Evolutionary conservation across 2,329 filamentous ascomycete species (phyloP), one percentile per base, ranked within the genome.

Genomic region (Colletotrichum lini): DNA sequence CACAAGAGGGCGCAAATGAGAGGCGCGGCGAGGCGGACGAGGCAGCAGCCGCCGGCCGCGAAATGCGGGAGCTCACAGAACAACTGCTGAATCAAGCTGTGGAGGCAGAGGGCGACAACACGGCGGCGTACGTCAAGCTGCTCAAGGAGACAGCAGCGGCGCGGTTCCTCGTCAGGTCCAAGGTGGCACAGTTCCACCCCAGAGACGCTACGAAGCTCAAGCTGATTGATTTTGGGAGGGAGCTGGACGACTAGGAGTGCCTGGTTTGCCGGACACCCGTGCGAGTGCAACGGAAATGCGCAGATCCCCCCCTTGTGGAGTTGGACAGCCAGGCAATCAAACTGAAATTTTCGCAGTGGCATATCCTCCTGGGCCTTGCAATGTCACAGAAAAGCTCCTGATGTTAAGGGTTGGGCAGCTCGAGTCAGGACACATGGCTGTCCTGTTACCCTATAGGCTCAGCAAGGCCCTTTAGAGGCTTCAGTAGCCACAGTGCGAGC

Each of bases 111-210:
- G 89, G 88, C 0, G 86, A 89, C 74, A 86, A 82, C 67, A 86
- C 86, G 54, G 85, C 87, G 18, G 85, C 88, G 1, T 92, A 92
- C 76, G 85, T 92, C 58, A 82, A 83, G 58, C 81, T 92, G n/a
- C 75, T 83, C 18, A 85, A 86, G 67, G 91, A 92, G 76, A 89
- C 90, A 56, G 89, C 90, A 2, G 88, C 89, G 15, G 88, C 87
- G 2, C 86, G 90, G 73, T 92, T 92, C 75, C 81, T 92, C 26
- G 88, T 92, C 44, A 82, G 90, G 66, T 90, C 89, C 47, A 91
- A 91, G 76, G 90, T 91, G 50, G 91, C 91, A 3, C 87, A 90
- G 75, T 91, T 92, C 74, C 90, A 93, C 75, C 90, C 89, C 3
- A 88, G 84, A 73, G 90, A 92, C 80, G 89, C 90, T 16, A 87